phyloP scores from a whole-genome alignment of 1,139 yeast genomes.

The Suhomyces ambrosiae region DNA sequence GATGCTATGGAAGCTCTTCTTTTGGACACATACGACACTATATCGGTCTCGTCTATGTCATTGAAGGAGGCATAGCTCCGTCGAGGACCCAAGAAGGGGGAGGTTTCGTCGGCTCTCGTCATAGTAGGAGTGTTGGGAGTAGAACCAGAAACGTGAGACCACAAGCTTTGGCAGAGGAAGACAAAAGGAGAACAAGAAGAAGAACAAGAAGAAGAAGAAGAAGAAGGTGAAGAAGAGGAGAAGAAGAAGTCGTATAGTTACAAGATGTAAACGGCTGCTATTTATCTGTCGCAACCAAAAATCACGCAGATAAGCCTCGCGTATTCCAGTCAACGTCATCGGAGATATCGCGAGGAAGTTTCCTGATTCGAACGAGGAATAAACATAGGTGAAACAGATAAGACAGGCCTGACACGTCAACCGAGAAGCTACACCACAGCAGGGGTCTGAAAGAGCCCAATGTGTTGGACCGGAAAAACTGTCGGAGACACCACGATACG shows the following conservation, averaged over 20 bases:
- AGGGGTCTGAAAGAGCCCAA: too few relatives aligned
- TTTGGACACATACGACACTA: conserved; percentile 41
- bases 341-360: not conserved
- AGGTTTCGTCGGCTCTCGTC: conserved; percentile 5
- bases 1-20: conserved; percentile 44
- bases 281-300: conserved; percentile 4
- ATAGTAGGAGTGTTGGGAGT: not conserved
- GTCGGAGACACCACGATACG: too few relatives aligned
- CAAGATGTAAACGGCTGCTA: not conserved
- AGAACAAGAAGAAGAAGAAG: not conserved
- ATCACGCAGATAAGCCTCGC: conserved; percentile 10
- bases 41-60: conserved; percentile 33
- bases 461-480: too few relatives aligned
- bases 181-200: not conserved
- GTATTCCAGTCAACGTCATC: conserved; percentile 3
- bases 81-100: conserved; percentile 14
- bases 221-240: not conserved
- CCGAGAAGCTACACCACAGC: too few relatives aligned
- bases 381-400: too few relatives aligned
- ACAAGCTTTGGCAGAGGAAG: not conserved
- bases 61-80: conserved; percentile 10
- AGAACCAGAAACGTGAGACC: too few relatives aligned
- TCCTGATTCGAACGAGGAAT: not conserved
- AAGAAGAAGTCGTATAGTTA: not conserved
- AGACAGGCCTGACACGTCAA: too few relatives aligned